phyloP scores from a whole-genome alignment of 148 eudicot genomes.

The Agrostemma githago region DNA sequence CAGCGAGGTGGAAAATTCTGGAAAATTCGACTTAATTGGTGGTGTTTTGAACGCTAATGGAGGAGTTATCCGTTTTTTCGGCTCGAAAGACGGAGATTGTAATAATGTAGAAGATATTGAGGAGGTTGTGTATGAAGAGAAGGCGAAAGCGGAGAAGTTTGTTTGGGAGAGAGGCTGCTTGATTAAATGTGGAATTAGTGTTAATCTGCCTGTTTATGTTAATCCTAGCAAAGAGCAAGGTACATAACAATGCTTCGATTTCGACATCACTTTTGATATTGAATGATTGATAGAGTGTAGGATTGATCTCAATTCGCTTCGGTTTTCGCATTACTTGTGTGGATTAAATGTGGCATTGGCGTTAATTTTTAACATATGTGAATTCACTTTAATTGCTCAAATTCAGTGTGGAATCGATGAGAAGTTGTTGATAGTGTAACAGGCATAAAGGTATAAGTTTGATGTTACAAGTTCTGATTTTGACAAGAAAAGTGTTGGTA shows the following conservation, averaged over 20 bases:
- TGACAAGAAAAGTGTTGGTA: background rate
- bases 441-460: background rate
- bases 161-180: constrained; percentile 89
- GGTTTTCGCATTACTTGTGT: background rate
- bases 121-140: constrained; percentile 58
- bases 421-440: background rate
- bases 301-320: background rate
- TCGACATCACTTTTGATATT: background rate
- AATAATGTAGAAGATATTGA: constrained; percentile 37
- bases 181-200: constrained; percentile 54
- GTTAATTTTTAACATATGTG: too few species aligned
- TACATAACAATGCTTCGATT: constrained; percentile 16
- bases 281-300: background rate
- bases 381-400: background rate
- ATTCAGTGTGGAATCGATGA: background rate
- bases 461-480: background rate
- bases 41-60: constrained; percentile 42
- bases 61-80: constrained; percentile 43
- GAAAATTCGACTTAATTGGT: constrained; percentile 43
- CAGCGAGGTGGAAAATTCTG: constrained; percentile 21
- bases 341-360: background rate
- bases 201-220: constrained; percentile 72
- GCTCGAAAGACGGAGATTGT: constrained; percentile 38
- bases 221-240: constrained; percentile 49
- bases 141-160: constrained; percentile 59